Evolutionary conservation across 73 alveolate species (phyloP).

Genomic region (Paramecium octaurelia): DNA sequence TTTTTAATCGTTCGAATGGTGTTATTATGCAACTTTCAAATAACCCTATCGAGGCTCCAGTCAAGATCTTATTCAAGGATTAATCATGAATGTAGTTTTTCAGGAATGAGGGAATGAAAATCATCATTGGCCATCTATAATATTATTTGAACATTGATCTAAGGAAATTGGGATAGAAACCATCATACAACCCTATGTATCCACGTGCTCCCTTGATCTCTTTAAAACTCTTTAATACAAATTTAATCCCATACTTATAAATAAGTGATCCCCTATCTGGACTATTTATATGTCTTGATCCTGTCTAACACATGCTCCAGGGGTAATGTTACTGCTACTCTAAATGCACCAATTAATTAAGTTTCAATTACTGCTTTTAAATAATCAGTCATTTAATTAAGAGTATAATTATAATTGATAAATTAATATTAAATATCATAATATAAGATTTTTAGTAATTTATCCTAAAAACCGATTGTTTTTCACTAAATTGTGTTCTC

Average conservation of each 20-base stretch:
- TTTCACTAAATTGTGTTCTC: too few species aligned
- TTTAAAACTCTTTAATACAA: neutral
- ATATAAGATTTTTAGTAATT: neutral
- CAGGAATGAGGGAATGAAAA: neutral
- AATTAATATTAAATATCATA: neutral
- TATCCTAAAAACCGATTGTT: neutral
- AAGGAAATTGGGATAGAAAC: neutral
- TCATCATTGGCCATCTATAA: conserved; percentile 44
- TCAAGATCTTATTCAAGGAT: neutral
- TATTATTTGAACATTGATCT: neutral
- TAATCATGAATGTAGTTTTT: neutral
- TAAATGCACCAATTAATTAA: neutral
- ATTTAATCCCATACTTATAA: neutral
- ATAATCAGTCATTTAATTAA: neutral
- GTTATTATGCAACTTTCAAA: conserved; percentile 16
- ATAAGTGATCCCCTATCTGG: neutral
- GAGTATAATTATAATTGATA: neutral
- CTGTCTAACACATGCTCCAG: conserved; percentile 7
- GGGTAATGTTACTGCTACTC: neutral
- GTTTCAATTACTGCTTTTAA: conserved; percentile 37
- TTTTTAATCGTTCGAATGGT: conserved; percentile 28
- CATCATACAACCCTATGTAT: conserved; percentile 11
- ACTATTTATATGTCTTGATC: neutral
- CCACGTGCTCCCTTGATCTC: neutral
- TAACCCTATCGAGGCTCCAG: neutral